Evolutionary conservation across 2,329 filamentous ascomycete genomes (phyloP).

Genomic region (Penicillium sp.): DNA sequence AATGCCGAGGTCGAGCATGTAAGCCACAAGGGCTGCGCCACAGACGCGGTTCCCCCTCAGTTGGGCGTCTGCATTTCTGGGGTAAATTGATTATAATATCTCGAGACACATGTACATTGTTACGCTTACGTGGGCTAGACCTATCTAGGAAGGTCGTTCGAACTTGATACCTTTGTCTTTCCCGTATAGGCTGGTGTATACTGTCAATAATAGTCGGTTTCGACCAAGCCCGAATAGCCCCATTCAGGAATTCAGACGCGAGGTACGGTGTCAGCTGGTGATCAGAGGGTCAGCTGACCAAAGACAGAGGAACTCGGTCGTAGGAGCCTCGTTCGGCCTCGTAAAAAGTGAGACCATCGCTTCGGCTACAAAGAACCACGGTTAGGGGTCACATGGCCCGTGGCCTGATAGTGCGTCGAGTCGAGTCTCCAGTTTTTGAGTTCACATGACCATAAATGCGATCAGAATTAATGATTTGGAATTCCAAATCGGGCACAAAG

Average conservation of each 20-base stretch:
- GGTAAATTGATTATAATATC: not conserved
- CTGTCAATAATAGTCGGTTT: not conserved
- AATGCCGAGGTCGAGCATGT: not conserved
- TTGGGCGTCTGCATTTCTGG: slow-evolving; percentile 8
- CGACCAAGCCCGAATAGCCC: not conserved
- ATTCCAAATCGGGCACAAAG: not conserved
- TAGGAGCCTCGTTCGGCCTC: not conserved
- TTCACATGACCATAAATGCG: not conserved
- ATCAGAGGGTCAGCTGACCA: not conserved
- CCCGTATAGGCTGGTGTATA: not conserved
- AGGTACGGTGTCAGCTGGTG: slow-evolving; percentile 1
- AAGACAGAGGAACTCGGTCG: not conserved
- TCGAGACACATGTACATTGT: not conserved
- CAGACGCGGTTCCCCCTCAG: not conserved
- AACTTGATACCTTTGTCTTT: not conserved
- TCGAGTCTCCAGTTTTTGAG: not conserved
- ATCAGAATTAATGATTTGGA: not conserved
- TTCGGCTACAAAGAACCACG: not conserved
- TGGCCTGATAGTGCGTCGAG: not conserved
- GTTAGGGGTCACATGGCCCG: slow-evolving; percentile 1
- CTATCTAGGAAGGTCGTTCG: slow-evolving; percentile 1
- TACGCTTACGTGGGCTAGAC: not conserved
- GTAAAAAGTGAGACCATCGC: not conserved
- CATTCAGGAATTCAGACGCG: not conserved
- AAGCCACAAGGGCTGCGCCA: slow-evolving; percentile 11